Percentiles rank a stretch among this genome's conserved stretches.
Evolutionary conservation across 768 basidiomycete genomes (phyloP).

Genomic region (Pleurotus tuoliensis): DNA sequence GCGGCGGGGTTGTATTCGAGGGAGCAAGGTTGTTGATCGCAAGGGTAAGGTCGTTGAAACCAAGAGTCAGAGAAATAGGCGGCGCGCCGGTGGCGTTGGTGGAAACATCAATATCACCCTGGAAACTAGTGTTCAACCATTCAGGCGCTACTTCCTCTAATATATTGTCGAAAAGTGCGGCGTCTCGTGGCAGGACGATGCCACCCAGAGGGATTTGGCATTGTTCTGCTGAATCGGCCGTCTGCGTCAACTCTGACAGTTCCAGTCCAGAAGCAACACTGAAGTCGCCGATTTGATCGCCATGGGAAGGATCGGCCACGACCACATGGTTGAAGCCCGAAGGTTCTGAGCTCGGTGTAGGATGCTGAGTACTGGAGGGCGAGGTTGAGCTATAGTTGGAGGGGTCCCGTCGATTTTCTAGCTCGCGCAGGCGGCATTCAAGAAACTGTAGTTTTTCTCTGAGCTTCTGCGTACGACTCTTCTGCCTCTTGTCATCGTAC

Average conservation of each 20-base stretch:
- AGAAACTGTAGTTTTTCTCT: constrained; percentile 52
- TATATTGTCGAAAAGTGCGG: neutral
- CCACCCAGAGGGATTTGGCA: neutral
- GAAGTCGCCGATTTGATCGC: neutral
- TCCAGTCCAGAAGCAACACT: neutral
- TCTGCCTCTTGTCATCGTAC: constrained; percentile 58
- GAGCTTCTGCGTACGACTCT: constrained; percentile 55
- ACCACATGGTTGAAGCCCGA: constrained; percentile 11
- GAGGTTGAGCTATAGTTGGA: constrained; percentile 14
- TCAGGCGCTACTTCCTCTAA: neutral
- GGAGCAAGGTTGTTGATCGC: neutral
- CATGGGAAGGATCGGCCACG: neutral
- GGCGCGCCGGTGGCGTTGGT: neutral
- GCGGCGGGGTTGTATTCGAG: neutral
- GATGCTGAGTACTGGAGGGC: neutral
- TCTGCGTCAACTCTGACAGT: neutral
- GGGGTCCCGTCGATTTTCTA: constrained; percentile 37
- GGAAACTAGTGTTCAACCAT: neutral
- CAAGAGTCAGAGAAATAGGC: neutral
- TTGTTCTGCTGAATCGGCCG: neutral
- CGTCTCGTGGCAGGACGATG: neutral
- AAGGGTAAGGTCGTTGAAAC: neutral
- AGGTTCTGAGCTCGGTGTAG: constrained; percentile 6
- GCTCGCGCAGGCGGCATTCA: constrained; percentile 49
- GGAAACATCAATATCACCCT: constrained; percentile 1